These are phyloP conservation scores for Rutidosis leptorrhynchoides DNA, from an alignment of 129 eudicot species.

Conservation along the genomic window DNA sequence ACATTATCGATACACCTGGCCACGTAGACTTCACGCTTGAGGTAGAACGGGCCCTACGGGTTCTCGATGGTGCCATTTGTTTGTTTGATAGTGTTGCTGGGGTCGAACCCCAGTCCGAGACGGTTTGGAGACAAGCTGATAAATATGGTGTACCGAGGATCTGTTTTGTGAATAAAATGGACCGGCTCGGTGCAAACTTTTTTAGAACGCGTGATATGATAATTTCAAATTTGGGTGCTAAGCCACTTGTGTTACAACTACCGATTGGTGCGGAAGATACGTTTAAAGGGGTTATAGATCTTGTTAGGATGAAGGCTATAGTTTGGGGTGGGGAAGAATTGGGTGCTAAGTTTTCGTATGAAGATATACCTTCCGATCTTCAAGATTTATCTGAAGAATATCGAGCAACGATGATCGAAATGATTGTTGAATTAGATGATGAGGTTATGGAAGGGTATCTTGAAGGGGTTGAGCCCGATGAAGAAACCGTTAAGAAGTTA, in stretches of 20 bases:
- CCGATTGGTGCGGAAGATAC: slow-evolving; percentile 87
- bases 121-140: slow-evolving; percentile 99
- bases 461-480: slow-evolving; percentile 92
- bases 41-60: slow-evolving; percentile 97
- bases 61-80: slow-evolving; percentile 93
- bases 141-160: slow-evolving; percentile 93
- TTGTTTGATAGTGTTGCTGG: slow-evolving; percentile 97
- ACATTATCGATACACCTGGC: slow-evolving; percentile 98
- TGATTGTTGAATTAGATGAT: slow-evolving; percentile 82
- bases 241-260: slow-evolving; percentile 80
- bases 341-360: slow-evolving; percentile 82
- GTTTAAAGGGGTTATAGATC: slow-evolving; percentile 82
- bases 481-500: slow-evolving; percentile 59
- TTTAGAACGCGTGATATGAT: slow-evolving; percentile 93
- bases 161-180: slow-evolving; percentile 98
- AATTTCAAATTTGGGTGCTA: slow-evolving; percentile 79
- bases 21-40: slow-evolving; percentile 99
- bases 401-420: slow-evolving; percentile 59
- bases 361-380: slow-evolving; percentile 81
- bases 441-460: slow-evolving; percentile 81
- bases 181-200: slow-evolving; percentile 90
- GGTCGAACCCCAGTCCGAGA: slow-evolving; percentile 97
- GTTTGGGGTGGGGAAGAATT: slow-evolving; percentile 95
- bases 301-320: slow-evolving; percentile 78
- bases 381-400: slow-evolving; percentile 68